A percentile compares a stretch with the other conserved stretches of the same genome.
These are phyloP conservation scores for Spergularia bocconei DNA, from an alignment of 148 eudicot genomes.

Conservation along the genomic window DNA sequence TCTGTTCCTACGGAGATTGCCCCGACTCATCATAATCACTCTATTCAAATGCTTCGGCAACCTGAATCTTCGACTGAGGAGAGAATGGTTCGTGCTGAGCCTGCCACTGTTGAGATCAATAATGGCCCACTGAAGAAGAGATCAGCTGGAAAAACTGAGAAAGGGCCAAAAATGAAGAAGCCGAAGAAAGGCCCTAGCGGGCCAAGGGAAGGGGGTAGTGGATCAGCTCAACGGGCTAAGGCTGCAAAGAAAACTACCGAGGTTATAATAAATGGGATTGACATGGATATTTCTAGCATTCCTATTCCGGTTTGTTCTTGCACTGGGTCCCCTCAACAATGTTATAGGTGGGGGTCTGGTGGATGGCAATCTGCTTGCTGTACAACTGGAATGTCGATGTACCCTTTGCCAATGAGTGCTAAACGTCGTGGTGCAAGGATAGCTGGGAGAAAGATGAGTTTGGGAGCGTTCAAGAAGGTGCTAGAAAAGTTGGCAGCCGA, in stretches of 20 bases:
- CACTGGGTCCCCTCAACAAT: conserved; percentile 43
- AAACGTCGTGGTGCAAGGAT: conserved; percentile 52
- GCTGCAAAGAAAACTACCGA: conserved; percentile 43
- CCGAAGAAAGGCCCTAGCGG: conserved; percentile 39
- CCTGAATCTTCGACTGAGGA: conserved; percentile 41
- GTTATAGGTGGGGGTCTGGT: conserved; percentile 51
- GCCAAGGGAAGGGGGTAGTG: conserved; percentile 38
- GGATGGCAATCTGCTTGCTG: conserved; percentile 56
- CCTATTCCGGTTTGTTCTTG: conserved; percentile 52
- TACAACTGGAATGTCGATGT: conserved; percentile 47
- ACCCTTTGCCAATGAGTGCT: conserved; percentile 50
- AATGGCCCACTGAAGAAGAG: conserved; percentile 37
- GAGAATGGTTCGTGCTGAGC: conserved; percentile 37
- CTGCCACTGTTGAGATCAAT: conserved; percentile 22
- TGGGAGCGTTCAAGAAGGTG: conserved; percentile 52
- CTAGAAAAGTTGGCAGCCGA: conserved; percentile 51
- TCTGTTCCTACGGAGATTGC: conserved; percentile 30
- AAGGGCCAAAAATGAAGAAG: conserved; percentile 36
- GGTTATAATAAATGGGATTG: conserved; percentile 45
- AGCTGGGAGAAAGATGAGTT: conserved; percentile 53
- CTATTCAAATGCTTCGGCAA: conserved; percentile 43
- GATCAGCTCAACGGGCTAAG: conserved; percentile 39
- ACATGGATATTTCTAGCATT: conserved; percentile 49
- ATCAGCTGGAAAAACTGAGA: conserved; percentile 40
- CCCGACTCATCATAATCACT: conserved; percentile 25